Evolutionary conservation across 441 rosid species (phyloP).

Genomic region (Arabidopsis lyrata): DNA sequence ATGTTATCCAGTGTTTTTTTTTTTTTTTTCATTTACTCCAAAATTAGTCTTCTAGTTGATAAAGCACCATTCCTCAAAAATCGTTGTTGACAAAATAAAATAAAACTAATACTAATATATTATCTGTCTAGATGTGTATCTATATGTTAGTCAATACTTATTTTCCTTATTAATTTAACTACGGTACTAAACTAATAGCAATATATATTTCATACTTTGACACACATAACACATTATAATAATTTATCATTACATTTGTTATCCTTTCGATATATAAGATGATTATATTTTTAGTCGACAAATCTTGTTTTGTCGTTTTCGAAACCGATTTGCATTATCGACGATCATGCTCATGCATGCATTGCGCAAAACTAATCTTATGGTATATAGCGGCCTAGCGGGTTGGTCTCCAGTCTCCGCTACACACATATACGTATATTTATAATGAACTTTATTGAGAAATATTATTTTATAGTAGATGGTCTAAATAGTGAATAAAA

Average conservation of each 20-base stretch:
- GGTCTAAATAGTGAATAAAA: neutral
- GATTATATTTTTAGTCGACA: neutral
- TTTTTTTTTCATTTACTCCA: neutral
- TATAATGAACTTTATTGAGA: neutral
- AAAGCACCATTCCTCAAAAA: slow-evolving; percentile 14
- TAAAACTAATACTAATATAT: neutral
- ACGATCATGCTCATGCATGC: slow-evolving; percentile 46
- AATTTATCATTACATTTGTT: neutral
- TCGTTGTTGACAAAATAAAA: neutral
- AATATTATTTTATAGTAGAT: neutral
- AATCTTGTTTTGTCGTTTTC: slow-evolving; percentile 37
- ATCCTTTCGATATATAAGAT: neutral
- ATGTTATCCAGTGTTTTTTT: neutral
- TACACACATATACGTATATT: neutral
- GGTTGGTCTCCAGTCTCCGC: slow-evolving; percentile 37
- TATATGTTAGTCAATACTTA: neutral
- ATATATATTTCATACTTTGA: neutral
- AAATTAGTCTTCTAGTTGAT: slow-evolving; percentile 2
- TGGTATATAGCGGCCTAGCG: neutral
- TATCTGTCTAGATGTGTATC: neutral
- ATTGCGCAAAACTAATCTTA: slow-evolving; percentile 5
- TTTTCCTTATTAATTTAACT: neutral
- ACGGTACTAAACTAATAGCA: neutral
- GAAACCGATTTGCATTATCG: slow-evolving; percentile 35
- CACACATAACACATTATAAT: neutral